Percentiles rank a stretch among this genome's conserved stretches.
Evolutionary conservation across 345 rosid genomes (phyloP).

Genomic region (Gossypium sturtianum): DNA sequence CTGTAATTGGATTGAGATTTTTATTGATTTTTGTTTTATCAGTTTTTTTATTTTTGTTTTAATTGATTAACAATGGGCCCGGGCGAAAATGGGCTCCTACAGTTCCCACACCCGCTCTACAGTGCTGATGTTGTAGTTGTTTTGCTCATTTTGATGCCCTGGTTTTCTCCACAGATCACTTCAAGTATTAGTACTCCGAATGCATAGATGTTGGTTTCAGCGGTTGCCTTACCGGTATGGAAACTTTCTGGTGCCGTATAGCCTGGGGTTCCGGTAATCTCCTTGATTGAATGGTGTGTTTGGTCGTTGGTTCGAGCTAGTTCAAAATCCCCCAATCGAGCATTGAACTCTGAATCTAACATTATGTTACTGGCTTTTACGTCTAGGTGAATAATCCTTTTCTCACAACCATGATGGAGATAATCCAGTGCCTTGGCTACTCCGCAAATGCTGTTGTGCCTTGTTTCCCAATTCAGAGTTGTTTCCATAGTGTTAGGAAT

Average conservation of each 20-base stretch:
- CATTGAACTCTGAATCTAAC: slow-evolving; percentile 54
- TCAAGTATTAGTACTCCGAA: slow-evolving; percentile 66
- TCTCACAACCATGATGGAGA: slow-evolving; percentile 60
- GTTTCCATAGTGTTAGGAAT: slow-evolving; percentile 9
- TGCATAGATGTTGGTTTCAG: slow-evolving; percentile 59
- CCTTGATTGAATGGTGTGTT: slow-evolving; percentile 69
- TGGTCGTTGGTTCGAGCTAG: slow-evolving; percentile 56
- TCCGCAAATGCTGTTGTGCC: slow-evolving; percentile 42
- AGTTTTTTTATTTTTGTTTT: too few relatives aligned
- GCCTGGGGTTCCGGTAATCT: slow-evolving; percentile 63
- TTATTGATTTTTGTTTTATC: too few relatives aligned
- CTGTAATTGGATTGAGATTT: too few relatives aligned
- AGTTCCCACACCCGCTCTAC: slow-evolving; percentile 69
- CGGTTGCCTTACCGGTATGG: slow-evolving; percentile 49
- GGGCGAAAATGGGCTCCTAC: too few relatives aligned
- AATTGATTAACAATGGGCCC: too few relatives aligned
- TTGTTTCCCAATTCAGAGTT: slow-evolving; percentile 45
- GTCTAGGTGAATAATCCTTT: slow-evolving; percentile 61
- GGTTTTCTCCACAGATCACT: slow-evolving; percentile 58
- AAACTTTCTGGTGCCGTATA: slow-evolving; percentile 82
- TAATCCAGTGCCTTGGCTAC: slow-evolving; percentile 66
- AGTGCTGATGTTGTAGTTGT: slow-evolving; percentile 40
- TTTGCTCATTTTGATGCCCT: slow-evolving; percentile 21
- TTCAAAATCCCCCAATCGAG: slow-evolving; percentile 64
- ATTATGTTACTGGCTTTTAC: slow-evolving; percentile 73